phyloP scores from a whole-genome alignment of 768 basidiomycete genomes.

The Pleurotus djamor region DNA sequence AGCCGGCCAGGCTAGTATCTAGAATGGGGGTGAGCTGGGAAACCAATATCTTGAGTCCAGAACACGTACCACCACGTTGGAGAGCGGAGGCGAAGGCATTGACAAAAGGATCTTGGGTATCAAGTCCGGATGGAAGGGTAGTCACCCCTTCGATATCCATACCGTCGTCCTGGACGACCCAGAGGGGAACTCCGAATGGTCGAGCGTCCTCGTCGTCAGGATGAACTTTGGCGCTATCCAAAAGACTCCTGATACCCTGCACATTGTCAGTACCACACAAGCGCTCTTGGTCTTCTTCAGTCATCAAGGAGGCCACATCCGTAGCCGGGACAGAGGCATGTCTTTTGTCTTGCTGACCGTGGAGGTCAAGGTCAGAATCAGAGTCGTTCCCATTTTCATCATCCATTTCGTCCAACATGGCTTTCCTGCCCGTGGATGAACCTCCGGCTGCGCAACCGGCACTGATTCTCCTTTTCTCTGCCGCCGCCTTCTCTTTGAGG shows the following conservation, averaged over 20 bases:
- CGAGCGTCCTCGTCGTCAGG: slow-evolving; percentile 19
- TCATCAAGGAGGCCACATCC: slow-evolving; percentile 20
- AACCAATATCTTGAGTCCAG: not conserved
- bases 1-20: not conserved
- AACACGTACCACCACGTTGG: slow-evolving; percentile 30
- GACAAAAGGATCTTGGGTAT: slow-evolving; percentile 12
- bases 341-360: too few species aligned
- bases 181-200: slow-evolving; percentile 25
- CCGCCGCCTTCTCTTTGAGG: slow-evolving; percentile 36
- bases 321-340: not conserved
- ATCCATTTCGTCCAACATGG: slow-evolving; percentile 25
- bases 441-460: slow-evolving; percentile 46
- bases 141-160: slow-evolving; percentile 12
- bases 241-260: slow-evolving; percentile 40
- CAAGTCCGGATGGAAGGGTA: slow-evolving; percentile 8
- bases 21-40: too few species aligned
- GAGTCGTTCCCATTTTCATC: slow-evolving; percentile 35
- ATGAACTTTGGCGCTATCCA: slow-evolving; percentile 36
- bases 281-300: slow-evolving; percentile 29
- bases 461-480: slow-evolving; percentile 11
- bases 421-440: slow-evolving; percentile 27
- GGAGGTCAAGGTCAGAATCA: too few species aligned
- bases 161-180: slow-evolving; percentile 16
- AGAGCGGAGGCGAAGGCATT: slow-evolving; percentile 27
- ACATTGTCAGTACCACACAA: slow-evolving; percentile 38